phyloP scores from a whole-genome alignment of 2,329 filamentous ascomycete genomes.

The Chaetomiaceae sp. region DNA sequence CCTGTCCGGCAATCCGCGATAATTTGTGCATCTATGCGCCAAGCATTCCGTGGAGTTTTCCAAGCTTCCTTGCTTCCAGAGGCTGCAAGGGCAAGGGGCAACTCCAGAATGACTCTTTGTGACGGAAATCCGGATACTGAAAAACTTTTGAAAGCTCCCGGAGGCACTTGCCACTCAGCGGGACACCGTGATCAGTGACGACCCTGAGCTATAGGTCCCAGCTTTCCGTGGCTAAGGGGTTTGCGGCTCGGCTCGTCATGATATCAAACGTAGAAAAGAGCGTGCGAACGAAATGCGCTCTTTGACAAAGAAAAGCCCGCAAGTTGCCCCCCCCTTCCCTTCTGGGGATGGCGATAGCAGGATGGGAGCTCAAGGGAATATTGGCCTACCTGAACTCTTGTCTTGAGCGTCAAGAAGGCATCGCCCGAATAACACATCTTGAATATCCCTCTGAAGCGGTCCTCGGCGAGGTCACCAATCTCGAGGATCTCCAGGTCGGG shows the following conservation, averaged over 20 bases:
- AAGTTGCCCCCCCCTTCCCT: too few relatives aligned
- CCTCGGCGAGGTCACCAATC: constrained; percentile 94
- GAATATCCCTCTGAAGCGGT: constrained; percentile 96
- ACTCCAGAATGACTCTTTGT: neutral
- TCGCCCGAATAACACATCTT: constrained; percentile 98
- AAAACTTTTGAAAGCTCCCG: too few relatives aligned
- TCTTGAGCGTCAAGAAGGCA: constrained; percentile 91
- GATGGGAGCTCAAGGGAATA: constrained; percentile 18
- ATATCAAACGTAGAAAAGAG: too few relatives aligned
- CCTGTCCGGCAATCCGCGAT: constrained; percentile 31
- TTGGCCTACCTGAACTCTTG: constrained; percentile 76
- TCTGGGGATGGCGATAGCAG: too few relatives aligned
- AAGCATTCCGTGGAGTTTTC: constrained; percentile 16
- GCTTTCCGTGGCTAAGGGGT: too few relatives aligned
- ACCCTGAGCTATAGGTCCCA: too few relatives aligned
- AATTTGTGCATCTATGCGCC: constrained; percentile 37
- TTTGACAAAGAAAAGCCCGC: constrained; percentile 1
- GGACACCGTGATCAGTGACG: too few relatives aligned
- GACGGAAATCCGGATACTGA: too few relatives aligned
- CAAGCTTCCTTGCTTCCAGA: constrained; percentile 13
- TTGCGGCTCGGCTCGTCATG: too few relatives aligned
- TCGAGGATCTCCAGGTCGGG: constrained; percentile 95
- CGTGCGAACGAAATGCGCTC: too few relatives aligned
- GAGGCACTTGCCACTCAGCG: neutral
- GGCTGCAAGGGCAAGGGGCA: neutral